Evolutionary conservation across 2,329 filamentous ascomycete genomes (phyloP), one percentile per base, ranked within the genome.

Genomic region (Aspergillus chevalieri): DNA sequence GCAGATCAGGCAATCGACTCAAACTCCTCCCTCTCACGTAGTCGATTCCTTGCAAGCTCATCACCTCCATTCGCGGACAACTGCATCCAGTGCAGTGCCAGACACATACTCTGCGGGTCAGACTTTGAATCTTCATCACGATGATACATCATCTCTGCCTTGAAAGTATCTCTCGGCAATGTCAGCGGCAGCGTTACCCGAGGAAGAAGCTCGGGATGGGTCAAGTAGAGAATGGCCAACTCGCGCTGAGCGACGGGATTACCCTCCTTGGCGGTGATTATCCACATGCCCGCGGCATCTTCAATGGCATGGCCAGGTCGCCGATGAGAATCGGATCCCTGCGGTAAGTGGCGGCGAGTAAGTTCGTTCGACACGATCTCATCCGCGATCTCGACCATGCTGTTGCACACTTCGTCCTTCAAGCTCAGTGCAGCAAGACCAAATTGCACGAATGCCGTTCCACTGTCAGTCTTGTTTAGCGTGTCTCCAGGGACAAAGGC

Each of bases 81-180:
- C 72, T 92, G 89, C 90, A 97, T 96, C 91, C 92, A 97, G 74
- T 97, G 92, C 70, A 94, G 84, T 8, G 92, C 92, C 50, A 95
- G 82, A 62, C 91, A 96, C 87, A 97, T 93, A 39, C 90, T 83
- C 47, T 86, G 86, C 2, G 89, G 88, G 66, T 96, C 89, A 52
- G 85, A 90, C 57, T 89, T 78, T 14, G 78, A 76, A 60, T 86
- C 81, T 47, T 79, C 75, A 38, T 79, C 79, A 55, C 76, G 76
- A 54, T 76, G 73, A 64, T 80, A 87, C 78, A 94, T 89, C 59
- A 93, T 83, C 49, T 89, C 82, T 58, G 87, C 86, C 70, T 92
- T 93, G 74, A 97, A 97, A 0, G 94, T 90, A 62, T 96, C 90
- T 21, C 85, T 79, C 0, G 90, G 87, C 63, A 87, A 86, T 14